Base-by-base conservation (phyloP, 2,329 filamentous ascomycete species). In the Microsporum canis region DNA sequence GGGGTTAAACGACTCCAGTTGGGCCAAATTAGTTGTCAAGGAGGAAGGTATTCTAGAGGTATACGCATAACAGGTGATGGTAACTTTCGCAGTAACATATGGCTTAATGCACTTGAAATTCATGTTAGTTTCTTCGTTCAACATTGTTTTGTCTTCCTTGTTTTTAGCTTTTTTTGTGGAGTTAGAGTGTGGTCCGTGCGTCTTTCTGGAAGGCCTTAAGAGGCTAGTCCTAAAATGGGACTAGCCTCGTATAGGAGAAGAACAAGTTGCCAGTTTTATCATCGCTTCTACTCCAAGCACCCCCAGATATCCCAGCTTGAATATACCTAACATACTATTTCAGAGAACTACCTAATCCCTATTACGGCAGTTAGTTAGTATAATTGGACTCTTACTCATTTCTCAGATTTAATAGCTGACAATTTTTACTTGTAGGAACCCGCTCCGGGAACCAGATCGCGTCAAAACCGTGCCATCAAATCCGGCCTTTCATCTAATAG, bases 161-260 rank as follows among this genome's bases (percentile, higher is more conserved):
- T 23, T 12, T 51, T 14, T 51, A 31, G 45, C 7, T 7, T 12
- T 53, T 14, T 33, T 55, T 31, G 51, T 55, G 51, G n/a, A 55
- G 51, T 55, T 55, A 55, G 51, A 55, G 51, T 55, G 51, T 55
- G 51, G 51, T 55, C 51, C 51, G 51, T 34, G 51, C 31, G 31
- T 2, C 23, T 2, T 55, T 55, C 51, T 10, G n/a, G 51, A 55
- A 55, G 10, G 12, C 31, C 31, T 36, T 31, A 31, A 31, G 3
- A n/a, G 45, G 10, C 45, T 31, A 51, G 23, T 1, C 51, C 29
- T 17, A 31, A 33, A 51, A 47, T 17, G 27, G 51, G 33, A 36
- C 51, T 55, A 55, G 51, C 51, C 31, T 8, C 1, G 4, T n/a
- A 31, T 31, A 7, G 14, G n/a, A 36, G 14, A 55, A 34, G 51